phyloP scores from a whole-genome alignment of 441 rosid genomes.

The Gossypium lobatum region DNA sequence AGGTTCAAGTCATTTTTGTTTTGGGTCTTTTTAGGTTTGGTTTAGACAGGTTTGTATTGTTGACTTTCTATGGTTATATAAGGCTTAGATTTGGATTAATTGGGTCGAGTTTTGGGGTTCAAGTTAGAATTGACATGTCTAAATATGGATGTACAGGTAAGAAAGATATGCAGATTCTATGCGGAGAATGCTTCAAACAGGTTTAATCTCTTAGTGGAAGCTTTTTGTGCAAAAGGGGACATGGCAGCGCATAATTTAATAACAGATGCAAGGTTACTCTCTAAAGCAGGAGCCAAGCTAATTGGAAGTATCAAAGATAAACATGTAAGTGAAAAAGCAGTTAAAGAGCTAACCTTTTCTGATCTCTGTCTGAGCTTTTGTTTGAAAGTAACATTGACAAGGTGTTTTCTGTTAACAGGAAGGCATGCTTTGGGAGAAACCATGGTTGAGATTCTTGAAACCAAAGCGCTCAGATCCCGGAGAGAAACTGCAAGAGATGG shows the following conservation, averaged over 20 bases:
- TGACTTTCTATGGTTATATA: no score
- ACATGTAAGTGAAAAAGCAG: slow-evolving; percentile 28
- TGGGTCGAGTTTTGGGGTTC: no score
- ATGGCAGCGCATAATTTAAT: slow-evolving; percentile 40
- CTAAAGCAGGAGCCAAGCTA: slow-evolving; percentile 34
- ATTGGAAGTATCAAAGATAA: slow-evolving; percentile 35
- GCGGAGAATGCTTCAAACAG: slow-evolving; percentile 57
- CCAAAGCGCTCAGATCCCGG: slow-evolving; percentile 22
- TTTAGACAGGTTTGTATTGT: no score
- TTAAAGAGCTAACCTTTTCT: not conserved
- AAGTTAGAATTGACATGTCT: no score
- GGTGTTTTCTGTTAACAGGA: slow-evolving; percentile 31
- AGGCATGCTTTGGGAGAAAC: slow-evolving; percentile 58
- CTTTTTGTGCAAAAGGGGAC: slow-evolving; percentile 44
- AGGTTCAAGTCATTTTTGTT: no score
- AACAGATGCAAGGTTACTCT: slow-evolving; percentile 28
- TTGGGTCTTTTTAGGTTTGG: no score
- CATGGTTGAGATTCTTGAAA: slow-evolving; percentile 40
- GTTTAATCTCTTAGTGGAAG: slow-evolving; percentile 42
- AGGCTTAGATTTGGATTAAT: no score
- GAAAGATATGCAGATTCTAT: slow-evolving; percentile 37
- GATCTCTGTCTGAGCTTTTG: not conserved
- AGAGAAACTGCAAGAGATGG: slow-evolving; percentile 38
- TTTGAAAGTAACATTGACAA: not conserved
- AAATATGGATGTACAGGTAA: slow-evolving; percentile 32